Base-by-base conservation (phyloP, 352 stramenopile genomes). In the Pythium guiyangense region DNA sequence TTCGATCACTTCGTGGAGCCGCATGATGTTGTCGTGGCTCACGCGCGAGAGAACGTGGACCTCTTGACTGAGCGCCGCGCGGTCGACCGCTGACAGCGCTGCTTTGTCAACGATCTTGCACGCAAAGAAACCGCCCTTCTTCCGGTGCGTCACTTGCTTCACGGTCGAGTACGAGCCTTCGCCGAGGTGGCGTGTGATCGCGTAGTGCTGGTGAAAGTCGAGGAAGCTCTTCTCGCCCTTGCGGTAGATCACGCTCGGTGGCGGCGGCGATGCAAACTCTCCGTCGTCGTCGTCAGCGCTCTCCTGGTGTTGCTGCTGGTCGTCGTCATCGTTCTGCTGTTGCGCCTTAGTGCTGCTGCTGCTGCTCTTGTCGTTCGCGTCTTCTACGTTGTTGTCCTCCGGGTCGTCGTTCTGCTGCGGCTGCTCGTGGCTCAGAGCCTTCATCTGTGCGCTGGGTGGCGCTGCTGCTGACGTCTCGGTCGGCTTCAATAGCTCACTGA, bases 1-100 rank as follows among this genome's bases (percentile, higher is more conserved):
- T 51, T 98, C 85, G 50, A 97, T 97, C n/a, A 98, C 95, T 70
- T 97, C 94, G 49, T 97, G 76, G 34, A 97, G 70, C 10, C 73
- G 70, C 83, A 97, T 96, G 63, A 97, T 90, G 72, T 97, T 84
- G 14, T 79, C 73, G 55, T 97, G 90, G 49, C 79, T 73, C 18
- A 96, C 69, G 57, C 71, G 86, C 26, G 71, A 71, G 17, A 92
- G 74, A 42, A 92, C 79, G 15, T 67, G 57, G 34, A 92, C 77
- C 54, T 94, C 82, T 29, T 94, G 84, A 45, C 77, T 76, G 43
- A 94, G 58, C 1, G 84, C 84, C 1, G 81, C 56, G 25, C 82
- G 82, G 57, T 94, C 84, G 29, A 90, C 73, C 14, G 76, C 68
- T 39, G 82, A 92, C 14, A 94, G 66, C 57, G 68, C 79, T 17